A percentile compares a stretch with the other conserved stretches of the same genome.
phyloP scores from a whole-genome alignment of 345 rosid species.

The Sisymbrium altissimum region DNA sequence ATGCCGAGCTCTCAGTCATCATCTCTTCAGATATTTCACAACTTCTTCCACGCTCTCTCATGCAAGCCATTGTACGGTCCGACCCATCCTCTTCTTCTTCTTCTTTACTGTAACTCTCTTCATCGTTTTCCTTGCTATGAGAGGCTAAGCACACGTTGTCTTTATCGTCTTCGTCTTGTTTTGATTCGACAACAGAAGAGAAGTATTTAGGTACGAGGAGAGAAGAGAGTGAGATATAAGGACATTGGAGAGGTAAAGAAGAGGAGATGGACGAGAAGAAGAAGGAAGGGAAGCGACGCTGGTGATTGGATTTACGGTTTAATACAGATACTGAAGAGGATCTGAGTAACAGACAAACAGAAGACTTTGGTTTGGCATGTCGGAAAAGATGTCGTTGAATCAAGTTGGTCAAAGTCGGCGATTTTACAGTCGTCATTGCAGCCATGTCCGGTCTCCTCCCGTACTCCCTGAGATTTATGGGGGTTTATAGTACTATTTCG shows the following conservation, averaged over 20 bases:
- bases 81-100: not conserved
- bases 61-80: not conserved
- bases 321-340: not conserved
- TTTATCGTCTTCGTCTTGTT: not conserved
- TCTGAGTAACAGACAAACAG: not conserved
- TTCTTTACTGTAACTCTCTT: not conserved
- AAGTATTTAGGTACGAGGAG: not conserved
- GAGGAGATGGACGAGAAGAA: not conserved
- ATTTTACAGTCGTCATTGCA: not conserved
- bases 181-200: not conserved
- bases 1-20: not conserved
- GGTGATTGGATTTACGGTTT: not conserved
- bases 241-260: slow-evolving; percentile 8
- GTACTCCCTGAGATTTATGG: not conserved
- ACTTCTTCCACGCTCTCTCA: not conserved
- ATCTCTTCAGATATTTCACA: not conserved
- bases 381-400: slow-evolving; percentile 5
- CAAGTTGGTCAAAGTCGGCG: not conserved
- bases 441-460: not conserved
- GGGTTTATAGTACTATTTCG: not conserved
- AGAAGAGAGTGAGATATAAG: not conserved
- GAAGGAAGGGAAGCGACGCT: not conserved
- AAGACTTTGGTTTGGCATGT: slow-evolving; percentile 6
- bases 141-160: not conserved
- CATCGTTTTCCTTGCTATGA: not conserved